Percentiles rank a stretch among this genome's conserved stretches.
Conservation (phyloP, 345 rosid genomes). For the Tarenaya hassleriana region DNA sequence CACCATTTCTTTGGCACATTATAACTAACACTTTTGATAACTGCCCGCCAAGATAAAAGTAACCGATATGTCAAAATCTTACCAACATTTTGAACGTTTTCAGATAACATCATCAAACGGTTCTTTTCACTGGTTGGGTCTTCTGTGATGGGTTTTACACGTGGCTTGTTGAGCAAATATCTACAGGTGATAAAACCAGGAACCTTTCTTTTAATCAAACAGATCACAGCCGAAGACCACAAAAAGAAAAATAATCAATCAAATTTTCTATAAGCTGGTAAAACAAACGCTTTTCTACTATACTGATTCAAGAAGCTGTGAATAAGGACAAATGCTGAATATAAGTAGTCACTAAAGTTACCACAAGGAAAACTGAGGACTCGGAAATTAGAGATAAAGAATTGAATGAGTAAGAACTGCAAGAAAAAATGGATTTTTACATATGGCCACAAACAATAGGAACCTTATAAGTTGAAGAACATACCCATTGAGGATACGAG, state of each 20-base stretch:
- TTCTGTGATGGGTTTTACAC: constrained; percentile 74
- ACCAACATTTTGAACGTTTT: constrained; percentile 55
- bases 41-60: neutral
- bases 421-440: neutral
- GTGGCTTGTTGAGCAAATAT: constrained; percentile 72
- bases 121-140: constrained; percentile 57
- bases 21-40: neutral
- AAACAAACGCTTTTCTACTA: neutral
- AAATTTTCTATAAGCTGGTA: neutral
- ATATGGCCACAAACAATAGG: neutral
- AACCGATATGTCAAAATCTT: constrained; percentile 9
- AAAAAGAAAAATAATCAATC: constrained; percentile 1
- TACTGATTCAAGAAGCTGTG: neutral
- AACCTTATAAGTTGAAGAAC: neutral
- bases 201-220: constrained; percentile 9
- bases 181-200: constrained; percentile 32
- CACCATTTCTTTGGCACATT: constrained; percentile 9
- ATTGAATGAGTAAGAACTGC: neutral
- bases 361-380: neutral
- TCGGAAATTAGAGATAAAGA: neutral
- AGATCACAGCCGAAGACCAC: constrained; percentile 4
- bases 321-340: neutral
- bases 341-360: neutral
- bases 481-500: constrained; percentile 71
- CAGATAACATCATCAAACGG: constrained; percentile 71